phyloP scores from a whole-genome alignment of 139 green algal genomes.

The Asterochloris erici region DNA sequence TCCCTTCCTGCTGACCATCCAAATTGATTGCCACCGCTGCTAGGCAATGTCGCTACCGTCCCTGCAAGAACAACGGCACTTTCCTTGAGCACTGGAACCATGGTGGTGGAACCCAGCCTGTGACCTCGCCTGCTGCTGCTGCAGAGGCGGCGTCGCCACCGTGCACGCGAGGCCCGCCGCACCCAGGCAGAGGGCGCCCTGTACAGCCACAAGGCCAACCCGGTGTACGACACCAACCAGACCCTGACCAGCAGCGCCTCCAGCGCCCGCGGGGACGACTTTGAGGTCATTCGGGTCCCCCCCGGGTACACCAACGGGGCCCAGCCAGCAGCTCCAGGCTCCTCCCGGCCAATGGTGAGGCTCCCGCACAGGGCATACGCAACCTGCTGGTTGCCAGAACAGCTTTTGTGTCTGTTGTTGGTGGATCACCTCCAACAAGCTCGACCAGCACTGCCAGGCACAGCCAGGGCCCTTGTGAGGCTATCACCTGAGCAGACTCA shows the following conservation, averaged over 20 bases:
- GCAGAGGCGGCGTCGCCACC: neutral
- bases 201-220: conserved; percentile 18
- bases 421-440: too few species aligned
- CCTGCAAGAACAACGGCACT: neutral
- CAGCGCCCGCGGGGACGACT: conserved; percentile 15
- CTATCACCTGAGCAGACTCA: too few species aligned
- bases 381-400: too few species aligned
- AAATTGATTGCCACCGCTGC: neutral
- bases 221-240: conserved; percentile 18
- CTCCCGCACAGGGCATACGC: too few species aligned
- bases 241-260: conserved; percentile 16
- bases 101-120: neutral
- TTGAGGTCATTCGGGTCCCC: conserved; percentile 15
- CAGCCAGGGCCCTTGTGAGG: too few species aligned
- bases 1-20: neutral
- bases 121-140: neutral
- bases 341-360: too few species aligned
- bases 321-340: too few species aligned
- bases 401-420: too few species aligned
- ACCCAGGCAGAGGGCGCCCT: conserved; percentile 3
- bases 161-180: neutral
- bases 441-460: too few species aligned
- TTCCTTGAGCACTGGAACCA: neutral
- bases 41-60: neutral
- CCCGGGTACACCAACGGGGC: neutral